phyloP scores from a whole-genome alignment of 176 grass and related monocot genomes.

The Eragrostis nindensis region DNA sequence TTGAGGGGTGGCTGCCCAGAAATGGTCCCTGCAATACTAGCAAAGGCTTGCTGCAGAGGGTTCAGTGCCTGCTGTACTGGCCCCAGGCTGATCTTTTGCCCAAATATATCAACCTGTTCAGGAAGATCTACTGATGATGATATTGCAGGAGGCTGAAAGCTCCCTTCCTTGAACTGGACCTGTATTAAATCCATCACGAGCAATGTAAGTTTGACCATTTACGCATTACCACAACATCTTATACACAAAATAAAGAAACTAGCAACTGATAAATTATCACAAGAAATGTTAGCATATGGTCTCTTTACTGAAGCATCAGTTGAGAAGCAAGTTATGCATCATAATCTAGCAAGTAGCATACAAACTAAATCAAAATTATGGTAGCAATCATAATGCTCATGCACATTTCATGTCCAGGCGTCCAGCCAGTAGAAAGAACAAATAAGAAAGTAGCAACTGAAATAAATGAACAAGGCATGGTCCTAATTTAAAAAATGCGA shows the following conservation, averaged over 20 bases:
- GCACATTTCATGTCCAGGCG: background rate
- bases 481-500: background rate
- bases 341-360: background rate
- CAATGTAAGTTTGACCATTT: constrained; percentile 10
- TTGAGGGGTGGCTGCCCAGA: constrained; percentile 87
- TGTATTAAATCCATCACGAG: constrained; percentile 17
- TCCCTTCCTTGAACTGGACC: constrained; percentile 94
- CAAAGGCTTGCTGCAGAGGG: constrained; percentile 67
- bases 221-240: background rate
- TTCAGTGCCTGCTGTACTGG: constrained; percentile 65
- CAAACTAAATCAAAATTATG: background rate
- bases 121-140: constrained; percentile 70
- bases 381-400: background rate
- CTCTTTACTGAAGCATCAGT: background rate
- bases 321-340: background rate
- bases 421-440: background rate
- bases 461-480: background rate
- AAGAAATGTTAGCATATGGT: constrained; percentile 4
- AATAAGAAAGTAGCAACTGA: background rate
- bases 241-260: background rate
- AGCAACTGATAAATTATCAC: background rate
- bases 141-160: constrained; percentile 74
- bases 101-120: constrained; percentile 74
- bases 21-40: constrained; percentile 67
- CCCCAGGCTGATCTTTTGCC: constrained; percentile 79